A percentile compares a stretch with the other conserved stretches of the same genome.
These are phyloP conservation scores for Rhodamnia rubescens DNA, from an alignment of 345 rosid genomes.

Conservation along the genomic window DNA sequence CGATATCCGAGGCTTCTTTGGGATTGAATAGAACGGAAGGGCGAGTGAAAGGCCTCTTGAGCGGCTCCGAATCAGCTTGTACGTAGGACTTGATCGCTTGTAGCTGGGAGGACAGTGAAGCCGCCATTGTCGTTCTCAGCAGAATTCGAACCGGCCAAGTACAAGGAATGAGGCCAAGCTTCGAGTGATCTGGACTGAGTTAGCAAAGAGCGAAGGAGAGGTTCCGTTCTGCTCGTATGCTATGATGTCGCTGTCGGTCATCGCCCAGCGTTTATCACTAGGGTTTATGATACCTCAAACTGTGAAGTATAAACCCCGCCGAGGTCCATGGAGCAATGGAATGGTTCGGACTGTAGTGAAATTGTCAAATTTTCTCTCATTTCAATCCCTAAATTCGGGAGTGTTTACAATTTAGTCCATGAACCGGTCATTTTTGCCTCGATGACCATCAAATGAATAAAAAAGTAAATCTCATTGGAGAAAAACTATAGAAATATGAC, in stretches of 20 bases:
- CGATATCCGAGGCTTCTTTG: conserved; percentile 68
- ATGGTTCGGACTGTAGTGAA: rapidly evolving
- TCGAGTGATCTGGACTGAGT: not conserved
- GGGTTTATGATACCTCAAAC: not conserved
- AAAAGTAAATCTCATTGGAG: too few species aligned
- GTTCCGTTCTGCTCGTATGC: not conserved
- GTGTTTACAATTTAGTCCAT: not conserved
- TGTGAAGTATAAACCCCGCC: not conserved
- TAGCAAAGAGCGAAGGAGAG: not conserved
- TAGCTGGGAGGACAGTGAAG: conserved; percentile 55
- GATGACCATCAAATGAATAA: too few species aligned
- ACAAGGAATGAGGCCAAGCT: not conserved
- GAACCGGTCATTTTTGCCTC: not conserved
- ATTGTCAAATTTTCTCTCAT: not conserved
- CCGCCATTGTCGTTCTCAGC: conserved; percentile 28
- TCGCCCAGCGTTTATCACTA: not conserved
- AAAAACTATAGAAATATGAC: too few species aligned
- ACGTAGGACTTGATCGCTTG: conserved; percentile 42
- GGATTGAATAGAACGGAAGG: conserved; percentile 47
- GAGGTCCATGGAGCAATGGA: not conserved
- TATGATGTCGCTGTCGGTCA: not conserved
- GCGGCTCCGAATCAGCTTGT: conserved; percentile 42
- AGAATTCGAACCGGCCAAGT: not conserved
- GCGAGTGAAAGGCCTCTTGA: conserved; percentile 42
- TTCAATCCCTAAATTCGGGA: not conserved